Conservation (phyloP, 805 yeast genomes). For the Yamadazyma laniorum region DNA sequence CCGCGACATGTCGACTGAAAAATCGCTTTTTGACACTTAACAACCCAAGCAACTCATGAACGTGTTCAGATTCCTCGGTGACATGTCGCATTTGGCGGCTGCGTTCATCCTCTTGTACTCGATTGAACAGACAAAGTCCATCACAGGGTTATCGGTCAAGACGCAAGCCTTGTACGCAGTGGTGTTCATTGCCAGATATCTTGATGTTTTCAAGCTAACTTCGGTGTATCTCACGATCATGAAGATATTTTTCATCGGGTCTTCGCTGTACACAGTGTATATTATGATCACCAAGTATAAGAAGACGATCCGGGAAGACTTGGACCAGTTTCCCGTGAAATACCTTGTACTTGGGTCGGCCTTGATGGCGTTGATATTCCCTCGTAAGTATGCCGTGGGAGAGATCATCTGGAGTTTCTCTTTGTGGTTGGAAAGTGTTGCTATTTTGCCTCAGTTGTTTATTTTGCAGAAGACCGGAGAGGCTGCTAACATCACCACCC, state of each 20-base stretch:
- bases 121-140: slow-evolving; percentile 61
- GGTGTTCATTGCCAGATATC: slow-evolving; percentile 39
- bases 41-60: slow-evolving; percentile 42
- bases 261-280: slow-evolving; percentile 73
- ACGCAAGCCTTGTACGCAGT: slow-evolving; percentile 74
- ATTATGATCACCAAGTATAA: slow-evolving; percentile 64
- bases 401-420: slow-evolving; percentile 87
- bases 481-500: slow-evolving; percentile 83
- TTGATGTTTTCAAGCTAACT: slow-evolving; percentile 47
- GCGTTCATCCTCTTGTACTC: slow-evolving; percentile 72
- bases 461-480: slow-evolving; percentile 87
- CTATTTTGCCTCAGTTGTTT: slow-evolving; percentile 89
- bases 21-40: not conserved
- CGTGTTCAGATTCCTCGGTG: slow-evolving; percentile 54
- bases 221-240: slow-evolving; percentile 75
- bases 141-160: slow-evolving; percentile 83
- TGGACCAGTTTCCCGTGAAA: slow-evolving; percentile 66
- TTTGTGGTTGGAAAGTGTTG: slow-evolving; percentile 88
- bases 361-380: slow-evolving; percentile 57
- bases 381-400: slow-evolving; percentile 56
- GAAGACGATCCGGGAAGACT: slow-evolving; percentile 59
- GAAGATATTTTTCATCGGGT: slow-evolving; percentile 77
- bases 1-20: too few relatives aligned
- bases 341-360: slow-evolving; percentile 66
- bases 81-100: slow-evolving; percentile 78